Evolutionary conservation across 2,329 filamentous ascomycete genomes (phyloP).

Genomic region (Neodidymelliopsis sp.): DNA sequence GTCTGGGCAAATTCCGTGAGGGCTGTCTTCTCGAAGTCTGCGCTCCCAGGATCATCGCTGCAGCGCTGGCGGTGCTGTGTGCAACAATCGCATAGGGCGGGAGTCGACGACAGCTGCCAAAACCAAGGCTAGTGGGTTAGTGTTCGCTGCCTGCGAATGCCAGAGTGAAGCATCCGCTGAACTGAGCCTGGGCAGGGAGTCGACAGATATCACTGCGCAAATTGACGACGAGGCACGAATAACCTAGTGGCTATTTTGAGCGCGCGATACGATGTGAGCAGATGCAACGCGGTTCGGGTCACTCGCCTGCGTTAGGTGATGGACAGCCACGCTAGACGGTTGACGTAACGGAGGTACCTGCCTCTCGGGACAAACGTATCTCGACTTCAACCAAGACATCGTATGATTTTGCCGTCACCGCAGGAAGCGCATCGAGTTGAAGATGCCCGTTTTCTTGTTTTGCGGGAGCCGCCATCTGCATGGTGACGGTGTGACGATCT

Average conservation of each 20-base stretch:
- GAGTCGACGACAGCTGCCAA: slow-evolving; percentile 12
- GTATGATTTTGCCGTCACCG: slow-evolving; percentile 23
- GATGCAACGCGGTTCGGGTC: slow-evolving; percentile 11
- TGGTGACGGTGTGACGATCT: slow-evolving; percentile 13
- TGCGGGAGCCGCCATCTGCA: slow-evolving; percentile 9
- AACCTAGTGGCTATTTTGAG: slow-evolving; percentile 10
- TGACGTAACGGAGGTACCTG: slow-evolving; percentile 26
- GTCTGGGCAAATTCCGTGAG: slow-evolving; percentile 27
- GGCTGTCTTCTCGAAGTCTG: slow-evolving; percentile 33
- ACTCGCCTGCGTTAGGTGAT: slow-evolving; percentile 7
- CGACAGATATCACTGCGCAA: slow-evolving; percentile 10
- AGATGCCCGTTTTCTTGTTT: slow-evolving; percentile 13
- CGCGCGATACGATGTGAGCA: slow-evolving; percentile 4
- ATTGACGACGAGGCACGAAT: slow-evolving; percentile 6
- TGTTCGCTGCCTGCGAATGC: slow-evolving; percentile 2
- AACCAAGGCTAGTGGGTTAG: slow-evolving; percentile 10
- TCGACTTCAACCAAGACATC: slow-evolving; percentile 21
- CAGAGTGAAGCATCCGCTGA: not conserved
- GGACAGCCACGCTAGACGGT: slow-evolving; percentile 6
- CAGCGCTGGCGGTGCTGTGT: slow-evolving; percentile 8
- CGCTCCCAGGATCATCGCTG: slow-evolving; percentile 30
- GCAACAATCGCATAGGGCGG: slow-evolving; percentile 29
- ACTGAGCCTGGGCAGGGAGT: not conserved
- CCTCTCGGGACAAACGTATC: slow-evolving; percentile 25
- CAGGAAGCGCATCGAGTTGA: slow-evolving; percentile 9